Evolutionary conservation across 305 asterid genomes (phyloP), one percentile per base, ranked within the genome.

Genomic region (Euphrasia arctica): DNA sequence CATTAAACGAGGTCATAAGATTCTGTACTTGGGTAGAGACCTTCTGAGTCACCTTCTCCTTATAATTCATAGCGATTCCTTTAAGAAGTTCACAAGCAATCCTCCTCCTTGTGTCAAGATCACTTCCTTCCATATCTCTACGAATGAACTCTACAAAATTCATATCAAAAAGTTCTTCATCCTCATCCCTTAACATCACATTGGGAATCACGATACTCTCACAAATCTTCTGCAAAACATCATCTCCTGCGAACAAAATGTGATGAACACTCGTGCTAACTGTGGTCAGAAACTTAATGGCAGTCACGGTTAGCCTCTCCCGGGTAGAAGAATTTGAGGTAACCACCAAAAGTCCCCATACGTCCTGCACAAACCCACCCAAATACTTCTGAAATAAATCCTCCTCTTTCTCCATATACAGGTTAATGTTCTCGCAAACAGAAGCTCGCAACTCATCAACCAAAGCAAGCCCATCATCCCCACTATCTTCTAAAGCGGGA

Each of bases 121-220:
- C 97, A 73, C 99, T 90, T 70, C 96, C 95, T 80, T 90, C 95
- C 97, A 94, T 88, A 74, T 94, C 99, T 81, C 97, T 85, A 65
- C 96, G 77, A 41, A 90, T 88, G 82, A 88, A 94, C 76, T 90
- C 99, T 61, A 94, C 79, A 77, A 75, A 86, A 54, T 90, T 90
- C 95, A 90, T 88, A 60, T 93, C 97, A 79, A 90, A 90, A 62
- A 90, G 80, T 78, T 90, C 96, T 76, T 93, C 97, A 18, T 90
- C 99, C 80, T 93, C 99, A 49, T 88, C 99, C 78, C 95, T 82
- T 45, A 93, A 72, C 97, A 93, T 88, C 70, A 93, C 99, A 81
- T 93, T 93, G 3, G 99, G 99, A 74, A 93, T 81, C 71, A 93
- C 96, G 32, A 90, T 75, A 72, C 91, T 83, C 78, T 93, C 88